phyloP scores from a whole-genome alignment of 768 basidiomycete species.

The Kwoniella newhampshirensis region DNA sequence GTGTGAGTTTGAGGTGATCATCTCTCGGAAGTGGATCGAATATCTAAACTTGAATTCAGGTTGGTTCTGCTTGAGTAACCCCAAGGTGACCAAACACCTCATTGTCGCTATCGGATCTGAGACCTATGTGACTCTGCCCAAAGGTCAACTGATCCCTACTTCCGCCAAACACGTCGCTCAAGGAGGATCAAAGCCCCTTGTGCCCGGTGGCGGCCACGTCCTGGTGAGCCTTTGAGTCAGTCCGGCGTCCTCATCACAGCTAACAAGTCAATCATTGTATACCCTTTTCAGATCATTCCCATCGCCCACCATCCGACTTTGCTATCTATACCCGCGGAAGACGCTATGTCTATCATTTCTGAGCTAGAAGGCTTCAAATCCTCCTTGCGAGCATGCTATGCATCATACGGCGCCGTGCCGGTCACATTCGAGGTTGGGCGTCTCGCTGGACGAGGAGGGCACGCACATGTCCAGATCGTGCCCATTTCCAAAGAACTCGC shows the following conservation, averaged over 20 bases:
- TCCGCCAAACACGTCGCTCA: constrained; percentile 47
- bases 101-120: constrained; percentile 91
- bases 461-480: constrained; percentile 84
- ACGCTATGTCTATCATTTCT: constrained; percentile 69
- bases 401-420: constrained; percentile 65
- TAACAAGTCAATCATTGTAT: constrained; percentile 1
- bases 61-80: constrained; percentile 98
- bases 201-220: constrained; percentile 95
- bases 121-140: constrained; percentile 93
- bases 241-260: not conserved
- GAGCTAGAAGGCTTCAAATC: constrained; percentile 83
- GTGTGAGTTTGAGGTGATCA: constrained; percentile 61
- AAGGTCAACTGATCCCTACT: constrained; percentile 89
- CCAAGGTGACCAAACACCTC: constrained; percentile 88
- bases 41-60: constrained; percentile 56
- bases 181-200: constrained; percentile 53
- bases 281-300: constrained; percentile 57
- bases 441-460: constrained; percentile 79
- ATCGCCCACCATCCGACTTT: constrained; percentile 84
- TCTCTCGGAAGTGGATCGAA: not conserved
- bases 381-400: constrained; percentile 70
- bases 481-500: constrained; percentile 57
- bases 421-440: constrained; percentile 88
- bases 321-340: constrained; percentile 73
- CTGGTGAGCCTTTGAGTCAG: constrained; percentile 63